Evolutionary conservation across 371 early-diverging fungal genomes (phyloP).

Genomic region (Apophysomyces elegans): DNA sequence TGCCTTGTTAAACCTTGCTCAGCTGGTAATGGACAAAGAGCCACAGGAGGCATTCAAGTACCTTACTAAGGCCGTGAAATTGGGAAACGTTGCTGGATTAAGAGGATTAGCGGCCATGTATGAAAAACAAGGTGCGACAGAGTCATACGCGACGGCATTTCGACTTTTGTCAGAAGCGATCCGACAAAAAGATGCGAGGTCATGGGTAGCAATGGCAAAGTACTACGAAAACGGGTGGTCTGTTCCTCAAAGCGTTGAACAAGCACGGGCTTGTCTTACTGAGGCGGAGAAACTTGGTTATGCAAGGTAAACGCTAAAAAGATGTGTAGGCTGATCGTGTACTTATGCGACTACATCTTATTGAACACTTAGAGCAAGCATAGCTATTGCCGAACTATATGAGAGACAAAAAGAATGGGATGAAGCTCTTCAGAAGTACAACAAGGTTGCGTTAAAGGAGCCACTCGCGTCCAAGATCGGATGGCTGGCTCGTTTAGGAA

Average conservation of each 20-base stretch:
- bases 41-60: conserved; percentile 20
- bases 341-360: neutral
- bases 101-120: conserved; percentile 45
- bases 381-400: conserved; percentile 21
- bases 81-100: conserved; percentile 47
- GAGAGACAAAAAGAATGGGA: conserved; percentile 15
- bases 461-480: conserved; percentile 16
- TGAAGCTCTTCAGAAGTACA: conserved; percentile 20
- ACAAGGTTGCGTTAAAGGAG: conserved; percentile 10
- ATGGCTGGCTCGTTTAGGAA: conserved; percentile 21
- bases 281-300: conserved; percentile 31
- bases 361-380: conserved; percentile 22
- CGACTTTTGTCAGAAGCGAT: conserved; percentile 68
- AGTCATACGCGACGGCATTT: conserved; percentile 68
- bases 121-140: conserved; percentile 42
- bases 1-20: conserved; percentile 40
- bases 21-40: conserved; percentile 20
- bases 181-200: conserved; percentile 14
- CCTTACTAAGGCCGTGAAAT: conserved; percentile 48
- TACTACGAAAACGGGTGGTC: conserved; percentile 34
- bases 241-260: conserved; percentile 14
- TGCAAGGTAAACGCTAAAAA: conserved; percentile 26
- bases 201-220: conserved; percentile 27
- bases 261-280: conserved; percentile 30
- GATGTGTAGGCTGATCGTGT: neutral